phyloP scores from a whole-genome alignment of 2,329 filamentous ascomycete genomes.

The Botrytis fragariae region DNA sequence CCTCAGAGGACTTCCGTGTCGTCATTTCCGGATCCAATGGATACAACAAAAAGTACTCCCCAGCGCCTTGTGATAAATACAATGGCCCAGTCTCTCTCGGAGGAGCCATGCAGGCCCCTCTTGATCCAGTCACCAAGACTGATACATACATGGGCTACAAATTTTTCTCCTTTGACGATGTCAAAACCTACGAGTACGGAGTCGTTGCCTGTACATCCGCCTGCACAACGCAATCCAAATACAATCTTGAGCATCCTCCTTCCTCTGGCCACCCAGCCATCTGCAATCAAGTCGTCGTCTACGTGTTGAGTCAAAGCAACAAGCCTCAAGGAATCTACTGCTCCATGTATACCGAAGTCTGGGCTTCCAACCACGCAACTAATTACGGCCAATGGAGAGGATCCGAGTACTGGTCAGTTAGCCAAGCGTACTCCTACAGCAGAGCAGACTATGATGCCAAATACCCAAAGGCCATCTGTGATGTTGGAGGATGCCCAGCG shows the following conservation, averaged over 20 bases:
- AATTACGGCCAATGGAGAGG: slow-evolving; percentile 30
- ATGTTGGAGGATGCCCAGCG: background rate
- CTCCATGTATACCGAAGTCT: slow-evolving; percentile 32
- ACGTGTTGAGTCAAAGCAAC: slow-evolving; percentile 40
- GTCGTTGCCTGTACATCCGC: slow-evolving; percentile 37
- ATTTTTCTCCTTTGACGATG: slow-evolving; percentile 29
- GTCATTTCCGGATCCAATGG: slow-evolving; percentile 46
- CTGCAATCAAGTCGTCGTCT: slow-evolving; percentile 43
- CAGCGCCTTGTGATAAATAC: slow-evolving; percentile 4
- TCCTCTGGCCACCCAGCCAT: slow-evolving; percentile 36
- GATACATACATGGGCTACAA: slow-evolving; percentile 38
- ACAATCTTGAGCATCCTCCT: slow-evolving; percentile 37
- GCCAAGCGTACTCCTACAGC: slow-evolving; percentile 8
- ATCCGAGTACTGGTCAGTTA: slow-evolving; percentile 11
- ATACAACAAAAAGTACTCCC: slow-evolving; percentile 37
- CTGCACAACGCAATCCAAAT: slow-evolving; percentile 40
- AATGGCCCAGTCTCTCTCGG: slow-evolving; percentile 35
- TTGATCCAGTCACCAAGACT: slow-evolving; percentile 27
- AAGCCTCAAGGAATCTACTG: slow-evolving; percentile 42
- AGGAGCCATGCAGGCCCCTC: slow-evolving; percentile 39
- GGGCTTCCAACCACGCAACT: slow-evolving; percentile 30
- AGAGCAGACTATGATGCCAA: background rate
- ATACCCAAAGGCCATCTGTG: slow-evolving; percentile 2
- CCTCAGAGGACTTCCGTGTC: slow-evolving; percentile 39
- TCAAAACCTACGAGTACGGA: slow-evolving; percentile 25